Evolutionary conservation across 2,329 filamentous ascomycete species (phyloP), one percentile per base, ranked within the genome.

Genomic region (Aspergillus quadrilineatus): DNA sequence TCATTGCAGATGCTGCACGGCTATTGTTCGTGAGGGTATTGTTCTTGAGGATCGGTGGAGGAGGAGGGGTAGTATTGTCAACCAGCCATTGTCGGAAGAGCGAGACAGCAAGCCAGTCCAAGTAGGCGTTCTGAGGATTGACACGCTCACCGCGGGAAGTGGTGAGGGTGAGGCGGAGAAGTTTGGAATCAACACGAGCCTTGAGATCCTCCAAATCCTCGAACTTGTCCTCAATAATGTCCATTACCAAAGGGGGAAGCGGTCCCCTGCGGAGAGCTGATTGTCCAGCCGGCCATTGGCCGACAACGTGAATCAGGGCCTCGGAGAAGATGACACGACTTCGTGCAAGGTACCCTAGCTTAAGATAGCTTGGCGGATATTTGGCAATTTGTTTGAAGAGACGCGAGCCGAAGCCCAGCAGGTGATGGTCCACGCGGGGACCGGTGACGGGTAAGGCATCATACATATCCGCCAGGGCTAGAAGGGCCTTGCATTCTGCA

Each of bases 361-460:
- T 92, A 47, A 97, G 83, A 69, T 97, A 97, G 58, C 87, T 92
- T 47, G 94, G 90, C 10, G 93, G 92, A 69, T 97, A 97, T 75
- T 96, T 97, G 51, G 92, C 92, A 61, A 97, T 95, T 74, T 97
- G 93, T 73, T 94, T 96, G 88, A 92, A 97, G 2, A 97, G 82
- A 1, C 91, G 85, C 22, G 89, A 89, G 67, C 94, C 91, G 72
- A 97, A 97, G 65, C 94, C 90, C 14, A 97, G 80, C 12, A 97
- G 81, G 72, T 97, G 93, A 76, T 97, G 92, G 74, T 97, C 93
- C 44, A 97, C 89, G 37, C 93, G 85, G 1, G 90, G 90, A 0
- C 92, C 92, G 7, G 95, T 91, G 14, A 97, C 91, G 30, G 87
- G 82, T 10, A 97, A 82, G 12, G 92, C 91, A 71, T 96, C 92